Evolutionary conservation across 2,329 filamentous ascomycete species (phyloP), one percentile per base, ranked within the genome.

Genomic region (Lecanosticta acicola): DNA sequence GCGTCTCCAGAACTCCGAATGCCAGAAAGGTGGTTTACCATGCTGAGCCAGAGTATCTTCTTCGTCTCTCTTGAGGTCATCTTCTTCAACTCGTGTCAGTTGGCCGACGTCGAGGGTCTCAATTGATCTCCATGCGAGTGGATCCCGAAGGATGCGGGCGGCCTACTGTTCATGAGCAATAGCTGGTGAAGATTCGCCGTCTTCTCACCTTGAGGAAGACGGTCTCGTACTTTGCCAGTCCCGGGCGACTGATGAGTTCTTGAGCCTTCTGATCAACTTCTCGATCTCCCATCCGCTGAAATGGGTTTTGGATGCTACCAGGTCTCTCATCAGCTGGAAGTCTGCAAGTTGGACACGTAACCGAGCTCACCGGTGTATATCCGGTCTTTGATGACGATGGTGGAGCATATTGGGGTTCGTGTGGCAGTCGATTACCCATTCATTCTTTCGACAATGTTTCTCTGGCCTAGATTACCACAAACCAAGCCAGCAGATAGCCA

Each of bases 141-240:
- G 56, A 39, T 62, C 57, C 29, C 55, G 53, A 9, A 59, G 49
- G 35, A 60, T 50, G 19, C 53, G 53, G 8, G 49, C 59, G 9
- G 58, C 59, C 48, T 56, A 41, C 24, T 9, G 20, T 13, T 40
- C 14, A 20, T 18, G 11, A n/a, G 10, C 10, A 19, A 8, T 4
- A 38, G 18, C 20, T 21, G 11, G 11, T 9, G 10, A 17, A 24
- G 11, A 18, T 4, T 16, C 7, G 19, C 21, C 9, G 39, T 10
- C 5, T 17, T 3, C 11, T 8, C 14, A 44, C 53, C 48, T 55
- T 58, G 19, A 54, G 19, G 45, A 58, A 55, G 4, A 55, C 14
- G 4, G 44, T 32, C 33, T 54, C 45, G 9, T 53, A 49, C 10
- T 48, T 48, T 16, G 50, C 33, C 34, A 59, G 37, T 16, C 41